phyloP scores from a whole-genome alignment of 306 rosid species.

The Dryas octopetala region DNA sequence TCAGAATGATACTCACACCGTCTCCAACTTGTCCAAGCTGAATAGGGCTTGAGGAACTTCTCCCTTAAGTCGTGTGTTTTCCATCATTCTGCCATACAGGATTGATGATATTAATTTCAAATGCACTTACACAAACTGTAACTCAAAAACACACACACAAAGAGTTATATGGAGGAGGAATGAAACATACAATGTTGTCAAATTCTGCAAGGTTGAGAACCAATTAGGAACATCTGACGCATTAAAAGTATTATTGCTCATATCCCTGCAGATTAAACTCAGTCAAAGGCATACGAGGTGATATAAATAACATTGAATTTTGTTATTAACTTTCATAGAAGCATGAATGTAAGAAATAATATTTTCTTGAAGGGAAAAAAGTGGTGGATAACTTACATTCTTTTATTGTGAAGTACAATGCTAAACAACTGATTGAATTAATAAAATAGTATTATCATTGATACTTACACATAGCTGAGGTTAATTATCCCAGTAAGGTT shows the following conservation, averaged over 20 bases:
- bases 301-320: background rate
- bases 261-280: conserved; percentile 39
- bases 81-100: conserved; percentile 55
- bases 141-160: background rate
- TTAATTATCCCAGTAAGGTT: conserved; percentile 44
- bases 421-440: background rate
- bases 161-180: background rate
- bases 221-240: conserved; percentile 45
- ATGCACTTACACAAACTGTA: too few species aligned
- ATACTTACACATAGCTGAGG: conserved; percentile 52
- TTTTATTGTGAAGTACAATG: background rate
- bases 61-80: conserved; percentile 42
- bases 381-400: background rate
- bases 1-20: conserved; percentile 49
- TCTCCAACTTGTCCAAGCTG: conserved; percentile 41
- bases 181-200: conserved; percentile 62
- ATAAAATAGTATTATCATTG: background rate
- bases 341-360: too few species aligned
- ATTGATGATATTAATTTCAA: background rate
- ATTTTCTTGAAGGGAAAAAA: background rate
- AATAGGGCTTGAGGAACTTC: conserved; percentile 47
- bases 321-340: too few species aligned
- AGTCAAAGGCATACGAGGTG: background rate
- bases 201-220: conserved; percentile 36
- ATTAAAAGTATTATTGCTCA: conserved; percentile 60